Evolutionary conservation across 164 flowering plant species (phyloP), one percentile per base, ranked within the genome.

Genomic region (Protea cynaroides): DNA sequence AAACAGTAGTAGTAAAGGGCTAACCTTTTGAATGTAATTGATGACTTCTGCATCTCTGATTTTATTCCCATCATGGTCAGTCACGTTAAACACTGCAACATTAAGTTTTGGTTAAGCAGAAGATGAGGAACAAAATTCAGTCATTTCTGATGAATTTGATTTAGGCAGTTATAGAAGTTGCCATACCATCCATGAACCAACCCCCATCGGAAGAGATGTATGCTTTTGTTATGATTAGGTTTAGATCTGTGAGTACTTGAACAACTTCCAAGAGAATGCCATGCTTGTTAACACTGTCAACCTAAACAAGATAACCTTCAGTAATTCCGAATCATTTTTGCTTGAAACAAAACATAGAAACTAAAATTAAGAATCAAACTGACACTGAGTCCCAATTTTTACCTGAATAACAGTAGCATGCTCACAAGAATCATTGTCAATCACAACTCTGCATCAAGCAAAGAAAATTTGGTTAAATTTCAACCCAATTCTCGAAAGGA

Each of bases 151-250:
- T 25, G 6, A 17, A 25, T 61, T 25, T 55, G 7, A 24, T 8
- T 13, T 68, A 21, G 40, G 15, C 4, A 56, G 51, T 1, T 6
- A 56, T 19, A 50, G 59, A n/a, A 66, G 21, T 36, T 70, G 62
- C 14, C 60, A 34, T 78, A 92, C 98, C 97, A 80, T 93, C 97
- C 98, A 93, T 93, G 78, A 88, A 90, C 97, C 97, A 90, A 50
- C 82, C 94, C 1, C 92, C 96, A 73, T 93, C 98, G 58, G 92
- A 90, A 21, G 94, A 90, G 53, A 93, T 87, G 64, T 93, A 84
- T 1, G 96, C 97, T 72, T 88, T 93, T 4, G 63, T 84, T 15
- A 93, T 83, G n/a, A 77, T 66, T 63, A 93, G 94, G 67, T 93
- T 78, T 75, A 90, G 58, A 74, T 93, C 96, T 8, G 84, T 80